Percentiles rank a stretch among this genome's conserved stretches.
Evolutionary conservation across 345 rosid species (phyloP).

Genomic region (Corymbia maculata): DNA sequence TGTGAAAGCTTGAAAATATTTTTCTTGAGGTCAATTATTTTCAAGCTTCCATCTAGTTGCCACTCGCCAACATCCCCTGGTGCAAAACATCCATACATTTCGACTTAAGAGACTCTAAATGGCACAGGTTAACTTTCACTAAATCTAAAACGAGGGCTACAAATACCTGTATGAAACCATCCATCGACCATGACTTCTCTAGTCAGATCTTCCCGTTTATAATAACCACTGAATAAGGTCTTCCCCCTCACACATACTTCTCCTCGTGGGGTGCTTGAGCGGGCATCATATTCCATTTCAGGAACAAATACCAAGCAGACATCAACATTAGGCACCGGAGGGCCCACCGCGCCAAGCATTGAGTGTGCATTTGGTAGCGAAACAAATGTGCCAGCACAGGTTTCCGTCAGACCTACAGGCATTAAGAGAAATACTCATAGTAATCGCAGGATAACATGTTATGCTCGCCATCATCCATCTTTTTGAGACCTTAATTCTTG

Average conservation of each 20-base stretch:
- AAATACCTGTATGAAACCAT: conserved; percentile 90
- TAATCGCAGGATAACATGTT: not conserved
- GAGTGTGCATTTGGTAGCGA: conserved; percentile 72
- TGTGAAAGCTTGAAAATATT: conserved; percentile 96
- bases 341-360: conserved; percentile 92
- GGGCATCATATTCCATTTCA: conserved; percentile 94
- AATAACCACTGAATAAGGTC: conserved; percentile 75
- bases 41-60: conserved; percentile 97
- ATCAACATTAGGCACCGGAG: conserved; percentile 96
- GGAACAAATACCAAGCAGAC: conserved; percentile 85
- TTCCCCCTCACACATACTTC: conserved; percentile 80
- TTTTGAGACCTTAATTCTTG: not conserved
- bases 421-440: not conserved
- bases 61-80: conserved; percentile 96
- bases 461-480: not conserved
- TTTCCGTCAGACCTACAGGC: conserved; percentile 81
- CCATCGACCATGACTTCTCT: conserved; percentile 80
- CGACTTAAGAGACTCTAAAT: not conserved
- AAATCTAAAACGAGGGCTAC: not conserved
- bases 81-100: not conserved
- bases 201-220: conserved; percentile 87
- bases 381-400: conserved; percentile 86
- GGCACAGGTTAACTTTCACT: not conserved
- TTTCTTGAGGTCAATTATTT: conserved; percentile 84
- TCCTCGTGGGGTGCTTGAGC: conserved; percentile 71